Percentiles rank a stretch among this genome's conserved stretches.
Evolutionary conservation across 2,329 filamentous ascomycete genomes (phyloP).

Genomic region (Fusarium tjaetaba): DNA sequence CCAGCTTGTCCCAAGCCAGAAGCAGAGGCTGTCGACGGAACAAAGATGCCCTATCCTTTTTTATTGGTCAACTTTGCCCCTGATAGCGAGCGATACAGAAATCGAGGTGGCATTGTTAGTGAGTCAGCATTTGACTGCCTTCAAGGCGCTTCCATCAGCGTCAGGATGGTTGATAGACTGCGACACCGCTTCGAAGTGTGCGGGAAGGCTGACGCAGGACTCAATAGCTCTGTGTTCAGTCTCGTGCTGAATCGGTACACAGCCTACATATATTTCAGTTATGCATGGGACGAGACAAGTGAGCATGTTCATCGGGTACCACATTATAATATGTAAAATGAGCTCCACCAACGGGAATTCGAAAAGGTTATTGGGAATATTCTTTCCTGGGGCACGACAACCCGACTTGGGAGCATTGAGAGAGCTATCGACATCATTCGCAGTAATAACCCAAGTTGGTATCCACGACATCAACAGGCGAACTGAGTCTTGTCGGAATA

Average conservation of each 20-base stretch:
- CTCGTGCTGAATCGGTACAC: no score
- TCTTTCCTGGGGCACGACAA: background rate
- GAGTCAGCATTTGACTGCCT: background rate
- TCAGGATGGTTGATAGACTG: background rate
- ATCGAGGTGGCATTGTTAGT: background rate
- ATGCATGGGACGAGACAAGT: background rate
- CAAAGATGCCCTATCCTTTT: background rate
- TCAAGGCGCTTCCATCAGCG: background rate
- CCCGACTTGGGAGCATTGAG: background rate
- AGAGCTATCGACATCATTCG: background rate
- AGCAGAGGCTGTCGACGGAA: background rate
- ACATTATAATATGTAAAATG: background rate
- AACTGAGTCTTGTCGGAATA: rapidly evolving
- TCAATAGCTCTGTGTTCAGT: background rate
- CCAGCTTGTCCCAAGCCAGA: background rate
- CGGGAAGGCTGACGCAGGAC: background rate
- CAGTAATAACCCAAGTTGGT: no score
- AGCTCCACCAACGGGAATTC: background rate
- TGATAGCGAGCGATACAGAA: no score
- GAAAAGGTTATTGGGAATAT: background rate
- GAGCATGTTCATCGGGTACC: background rate
- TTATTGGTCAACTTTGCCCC: background rate
- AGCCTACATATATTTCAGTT: background rate
- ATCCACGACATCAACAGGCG: background rate
- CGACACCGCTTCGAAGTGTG: background rate